These are phyloP conservation scores for Nemania sp. DNA, from an alignment of 2,329 filamentous ascomycete species.

Conservation along the genomic window DNA sequence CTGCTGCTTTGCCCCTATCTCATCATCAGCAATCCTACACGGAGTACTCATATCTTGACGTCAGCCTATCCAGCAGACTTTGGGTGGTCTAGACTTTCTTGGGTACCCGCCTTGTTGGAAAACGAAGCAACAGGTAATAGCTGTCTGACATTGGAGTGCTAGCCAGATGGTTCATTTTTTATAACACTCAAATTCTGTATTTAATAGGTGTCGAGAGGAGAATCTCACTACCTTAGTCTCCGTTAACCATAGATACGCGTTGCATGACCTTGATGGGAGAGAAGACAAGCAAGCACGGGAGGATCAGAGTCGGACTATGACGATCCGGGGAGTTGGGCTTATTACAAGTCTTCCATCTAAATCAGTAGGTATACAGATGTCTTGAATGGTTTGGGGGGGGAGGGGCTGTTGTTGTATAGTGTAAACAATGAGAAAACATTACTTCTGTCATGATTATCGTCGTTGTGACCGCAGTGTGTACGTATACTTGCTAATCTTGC, in stretches of 20 bases:
- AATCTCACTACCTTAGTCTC: background rate
- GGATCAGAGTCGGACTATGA: too few relatives aligned
- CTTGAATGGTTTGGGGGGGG: too few relatives aligned
- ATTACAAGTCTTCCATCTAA: too few relatives aligned
- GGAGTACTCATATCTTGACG: constrained; percentile 6
- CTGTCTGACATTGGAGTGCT: background rate
- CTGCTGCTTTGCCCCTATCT: constrained; percentile 6
- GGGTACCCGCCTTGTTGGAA: constrained; percentile 18
- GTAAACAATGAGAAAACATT: too few relatives aligned
- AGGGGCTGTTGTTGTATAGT: too few relatives aligned
- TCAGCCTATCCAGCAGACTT: constrained; percentile 13
- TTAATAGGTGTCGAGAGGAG: constrained; percentile 12
- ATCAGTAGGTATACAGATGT: too few relatives aligned
- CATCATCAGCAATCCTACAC: background rate
- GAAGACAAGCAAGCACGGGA: background rate
- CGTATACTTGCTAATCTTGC: too few relatives aligned
- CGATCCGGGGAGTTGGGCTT: too few relatives aligned
- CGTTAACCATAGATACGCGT: constrained; percentile 12
- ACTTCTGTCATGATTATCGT: too few relatives aligned
- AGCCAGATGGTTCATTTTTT: background rate
- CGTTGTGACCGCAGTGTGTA: too few relatives aligned
- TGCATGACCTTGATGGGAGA: constrained; percentile 16
- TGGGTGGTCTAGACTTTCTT: constrained; percentile 9
- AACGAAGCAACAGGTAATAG: constrained; percentile 12
- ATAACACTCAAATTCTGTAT: constrained; percentile 10